Evolutionary conservation across 2,329 filamentous ascomycete genomes (phyloP), one percentile per base, ranked within the genome.

Genomic region (Monosporascus sp.): DNA sequence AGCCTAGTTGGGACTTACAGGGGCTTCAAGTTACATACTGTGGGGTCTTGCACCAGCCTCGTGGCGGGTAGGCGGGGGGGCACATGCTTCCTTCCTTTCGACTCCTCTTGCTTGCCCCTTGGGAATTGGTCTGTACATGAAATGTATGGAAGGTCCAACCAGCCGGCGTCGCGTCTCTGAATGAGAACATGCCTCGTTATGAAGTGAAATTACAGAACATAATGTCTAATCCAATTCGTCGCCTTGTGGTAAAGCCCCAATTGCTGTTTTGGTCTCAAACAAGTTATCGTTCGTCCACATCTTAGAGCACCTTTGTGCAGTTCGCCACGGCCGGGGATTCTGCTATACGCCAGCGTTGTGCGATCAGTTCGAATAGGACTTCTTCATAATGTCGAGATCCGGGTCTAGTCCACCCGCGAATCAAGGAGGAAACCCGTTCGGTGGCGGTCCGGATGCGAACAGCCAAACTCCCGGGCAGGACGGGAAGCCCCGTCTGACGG

Each of bases 401-500:
- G 26, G 43, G 22, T 46, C 43, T 17, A 46, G 43, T 24, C 43
- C 43, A 6, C 43, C 43, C 43, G 43, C 19, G 38, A 11, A 19
- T n/a, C 17, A 27, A 17, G 43, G 43, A 26, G 9, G 22, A 14
- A 46, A 46, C 22, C 43, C 43, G 31, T 35, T 35, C 31, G 31
- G 31, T 14, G 31, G 31, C 5, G 31, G 31, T 14, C 31, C 31
- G 9, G 31, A 35, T 35, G 31, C 31, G 31, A 60, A 59, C 37
- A 56, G 58, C 7, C 58, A 60, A 24, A 51, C 48, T 3, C 53
- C 58, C 11, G 62, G 58, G 31, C 61, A 60, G 19, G 75, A 79
- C 26, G 77, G 78, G 49, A 79, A 77, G 67, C 75, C 75, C 41
- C 75, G 77, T 37, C 68, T 80, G 35, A 80, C 78, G 6, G 77